phyloP scores from a whole-genome alignment of 129 eudicot species.

The Flaveria linearis region DNA sequence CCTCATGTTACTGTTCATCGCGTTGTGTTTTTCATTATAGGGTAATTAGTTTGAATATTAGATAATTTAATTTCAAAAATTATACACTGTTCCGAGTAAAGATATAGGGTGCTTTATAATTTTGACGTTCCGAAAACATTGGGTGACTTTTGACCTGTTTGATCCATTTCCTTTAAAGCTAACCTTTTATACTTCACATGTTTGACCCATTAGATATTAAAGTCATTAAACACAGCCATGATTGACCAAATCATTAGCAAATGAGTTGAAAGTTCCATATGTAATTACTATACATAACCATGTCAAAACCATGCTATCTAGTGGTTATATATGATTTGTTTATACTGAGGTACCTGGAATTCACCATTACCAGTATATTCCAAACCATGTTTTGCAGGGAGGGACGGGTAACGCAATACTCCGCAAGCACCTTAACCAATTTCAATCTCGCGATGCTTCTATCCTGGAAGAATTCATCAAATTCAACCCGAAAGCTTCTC shows the following conservation, averaged over 20 bases:
- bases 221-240: neutral
- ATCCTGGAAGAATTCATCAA: conserved; percentile 68
- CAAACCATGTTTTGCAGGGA: too few species aligned
- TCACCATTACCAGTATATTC: too few species aligned
- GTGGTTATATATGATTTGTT: too few species aligned
- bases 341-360: too few species aligned
- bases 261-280: neutral
- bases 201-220: neutral
- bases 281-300: conserved; percentile 1
- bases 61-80: neutral
- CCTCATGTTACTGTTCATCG: too few species aligned
- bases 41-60: too few species aligned
- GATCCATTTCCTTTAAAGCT: neutral
- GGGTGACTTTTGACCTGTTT: neutral
- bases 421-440: too few species aligned
- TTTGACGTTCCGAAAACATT: neutral
- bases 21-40: too few species aligned
- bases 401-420: too few species aligned
- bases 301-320: too few species aligned
- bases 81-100: too few species aligned
- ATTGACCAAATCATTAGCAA: neutral
- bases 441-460: conserved; percentile 56
- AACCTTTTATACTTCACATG: neutral
- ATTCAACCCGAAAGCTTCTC: conserved; percentile 80
- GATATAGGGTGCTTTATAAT: too few species aligned